Evolutionary conservation across 768 basidiomycete species (phyloP), one percentile per base, ranked within the genome.

Genomic region (Mycena latifolia): DNA sequence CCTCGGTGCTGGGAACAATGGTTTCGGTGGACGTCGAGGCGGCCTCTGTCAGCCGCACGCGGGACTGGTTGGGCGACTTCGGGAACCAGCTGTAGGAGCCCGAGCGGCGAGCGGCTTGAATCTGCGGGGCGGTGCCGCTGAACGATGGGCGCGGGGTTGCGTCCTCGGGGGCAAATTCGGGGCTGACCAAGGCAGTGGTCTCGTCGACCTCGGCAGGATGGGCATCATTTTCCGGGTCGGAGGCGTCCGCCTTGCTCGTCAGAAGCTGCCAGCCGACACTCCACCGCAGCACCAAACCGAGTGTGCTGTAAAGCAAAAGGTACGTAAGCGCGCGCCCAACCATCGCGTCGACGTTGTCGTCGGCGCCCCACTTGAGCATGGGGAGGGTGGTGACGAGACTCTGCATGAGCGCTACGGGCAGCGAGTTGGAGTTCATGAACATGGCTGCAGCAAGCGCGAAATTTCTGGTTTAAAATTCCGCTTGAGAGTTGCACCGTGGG

Each of bases 261-360:
- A 97, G 84, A 0, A 97, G 83, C 52, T 85, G 87, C 20, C 97
- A 90, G 24, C 96, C 96, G 76, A 92, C 94, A 57, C 93, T 95
- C 93, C 97, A 98, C 15, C 96, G 92, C 31, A 98, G 78, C 73
- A 98, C 89, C 95, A 97, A 96, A 47, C 98, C 98, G 31, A 99
- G 84, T 0, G 96, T 98, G 63, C 93, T 95, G 76, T 96, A 96
- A 25, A 98, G 83, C 8, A 97, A 93, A 47, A 97, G 86, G 74
- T 97, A 96, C 0, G 92, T 92, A 61, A 97, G 80, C 0, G 94
- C 95, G 10, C 97, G 86, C 29, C 96, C 96, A 33, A 98, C 85
- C 93, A 97, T 98, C 24, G 91, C 89, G 69, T 96, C 86, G 69
- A 88, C 84, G 72, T 88, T 92, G 75, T 99, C 96, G 61, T 92